These are phyloP conservation scores for Entoloma clypeatum DNA, from an alignment of 1,284 basidiomycete species.

Conservation along the genomic window DNA sequence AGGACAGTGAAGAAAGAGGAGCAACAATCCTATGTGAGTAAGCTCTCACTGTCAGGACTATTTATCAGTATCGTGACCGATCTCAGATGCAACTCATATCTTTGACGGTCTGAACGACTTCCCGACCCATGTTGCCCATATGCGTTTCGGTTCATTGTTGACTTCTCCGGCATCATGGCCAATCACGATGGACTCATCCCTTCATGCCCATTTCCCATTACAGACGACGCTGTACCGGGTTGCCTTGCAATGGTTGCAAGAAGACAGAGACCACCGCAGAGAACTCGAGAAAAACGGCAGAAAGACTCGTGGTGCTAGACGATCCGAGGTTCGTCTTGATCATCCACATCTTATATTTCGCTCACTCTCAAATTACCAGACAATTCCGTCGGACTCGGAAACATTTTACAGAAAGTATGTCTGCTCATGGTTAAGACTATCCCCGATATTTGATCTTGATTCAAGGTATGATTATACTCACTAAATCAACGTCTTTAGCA, in stretches of 20 bases:
- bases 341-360: constrained; percentile 4
- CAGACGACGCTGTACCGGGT: constrained; percentile 58
- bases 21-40: constrained; percentile 88
- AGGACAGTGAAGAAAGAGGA: constrained; percentile 76
- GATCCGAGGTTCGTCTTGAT: constrained; percentile 47
- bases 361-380: constrained; percentile 26
- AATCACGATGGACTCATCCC: constrained; percentile 25
- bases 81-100: constrained; percentile 89
- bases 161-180: constrained; percentile 70
- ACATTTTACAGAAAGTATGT: constrained; percentile 85
- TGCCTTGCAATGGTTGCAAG: constrained; percentile 81
- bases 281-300: constrained; percentile 57
- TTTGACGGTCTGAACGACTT: constrained; percentile 87
- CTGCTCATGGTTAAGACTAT: not conserved
- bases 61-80: constrained; percentile 9
- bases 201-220: constrained; percentile 16
- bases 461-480: constrained; percentile 69
- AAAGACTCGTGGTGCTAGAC: constrained; percentile 68
- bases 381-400: constrained; percentile 74
- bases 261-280: constrained; percentile 69
- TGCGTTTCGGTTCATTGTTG: constrained; percentile 78
- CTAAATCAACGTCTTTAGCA: constrained; percentile 22
- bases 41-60: constrained; percentile 12
- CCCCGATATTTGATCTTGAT: constrained; percentile 1
- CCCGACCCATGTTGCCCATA: constrained; percentile 88